Percentiles rank a stretch among this genome's conserved stretches.
Conservation (phyloP, 2,329 filamentous ascomycete species). For the Blumeriella jaapii region DNA sequence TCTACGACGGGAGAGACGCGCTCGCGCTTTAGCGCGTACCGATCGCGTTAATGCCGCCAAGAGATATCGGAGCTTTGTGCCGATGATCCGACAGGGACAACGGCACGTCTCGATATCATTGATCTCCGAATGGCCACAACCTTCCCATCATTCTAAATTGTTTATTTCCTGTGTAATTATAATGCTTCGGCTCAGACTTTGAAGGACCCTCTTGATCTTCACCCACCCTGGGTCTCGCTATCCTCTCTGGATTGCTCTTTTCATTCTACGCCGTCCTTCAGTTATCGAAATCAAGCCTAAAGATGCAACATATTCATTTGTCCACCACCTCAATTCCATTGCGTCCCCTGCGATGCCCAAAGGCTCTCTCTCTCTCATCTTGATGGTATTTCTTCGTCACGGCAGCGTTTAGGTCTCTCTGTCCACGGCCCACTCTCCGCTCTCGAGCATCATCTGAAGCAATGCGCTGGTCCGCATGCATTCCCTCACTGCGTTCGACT, state of each 20-base stretch:
- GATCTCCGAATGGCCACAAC: neutral
- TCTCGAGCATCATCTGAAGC: neutral
- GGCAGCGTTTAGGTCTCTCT: neutral
- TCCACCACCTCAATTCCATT: too few species aligned
- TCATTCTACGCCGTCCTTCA: neutral
- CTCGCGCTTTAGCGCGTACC: neutral
- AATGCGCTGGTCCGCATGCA: neutral
- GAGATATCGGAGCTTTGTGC: too few species aligned
- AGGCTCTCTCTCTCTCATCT: constrained; percentile 4
- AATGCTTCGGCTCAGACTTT: too few species aligned
- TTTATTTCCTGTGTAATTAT: too few species aligned
- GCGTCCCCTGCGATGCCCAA: constrained; percentile 2
- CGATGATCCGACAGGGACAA: neutral
- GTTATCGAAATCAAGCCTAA: neutral
- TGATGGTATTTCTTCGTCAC: constrained; percentile 1
- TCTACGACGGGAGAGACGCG: neutral
- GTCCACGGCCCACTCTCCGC: neutral
- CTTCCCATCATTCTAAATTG: too few species aligned
- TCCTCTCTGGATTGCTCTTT: too few species aligned
- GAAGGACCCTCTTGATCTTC: too few species aligned
- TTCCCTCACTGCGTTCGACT: too few species aligned
- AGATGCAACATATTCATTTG: too few species aligned
- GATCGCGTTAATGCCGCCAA: neutral
- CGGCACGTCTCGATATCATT: neutral
- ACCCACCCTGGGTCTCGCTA: too few species aligned